Conservation (phyloP, 768 basidiomycete genomes). For the Scleroderma bovista region DNA sequence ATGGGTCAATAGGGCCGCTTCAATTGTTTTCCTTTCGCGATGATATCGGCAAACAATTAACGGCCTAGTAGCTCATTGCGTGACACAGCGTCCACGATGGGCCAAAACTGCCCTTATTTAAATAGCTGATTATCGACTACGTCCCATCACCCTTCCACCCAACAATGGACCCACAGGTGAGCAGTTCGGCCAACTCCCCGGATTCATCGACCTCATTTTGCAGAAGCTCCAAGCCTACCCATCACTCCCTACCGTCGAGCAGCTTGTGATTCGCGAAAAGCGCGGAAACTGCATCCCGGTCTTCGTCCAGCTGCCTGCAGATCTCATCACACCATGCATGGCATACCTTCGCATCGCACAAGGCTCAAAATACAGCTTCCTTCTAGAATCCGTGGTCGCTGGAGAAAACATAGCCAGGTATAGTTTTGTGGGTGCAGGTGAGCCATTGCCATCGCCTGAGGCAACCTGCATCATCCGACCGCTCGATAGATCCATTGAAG, state of each 20-base stretch:
- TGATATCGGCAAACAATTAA: neutral
- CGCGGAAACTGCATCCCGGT: slow-evolving; percentile 91
- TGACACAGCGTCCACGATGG: too few species aligned
- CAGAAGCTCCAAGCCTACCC: slow-evolving; percentile 69
- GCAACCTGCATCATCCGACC: neutral
- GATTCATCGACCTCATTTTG: slow-evolving; percentile 37
- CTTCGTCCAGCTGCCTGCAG: slow-evolving; percentile 89
- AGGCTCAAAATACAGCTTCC: slow-evolving; percentile 90
- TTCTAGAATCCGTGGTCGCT: slow-evolving; percentile 87
- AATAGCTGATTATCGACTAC: neutral
- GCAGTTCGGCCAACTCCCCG: slow-evolving; percentile 6
- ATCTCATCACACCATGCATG: slow-evolving; percentile 94
- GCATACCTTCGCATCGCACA: slow-evolving; percentile 92
- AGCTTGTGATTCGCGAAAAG: slow-evolving; percentile 74
- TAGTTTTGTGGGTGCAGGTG: slow-evolving; percentile 94
- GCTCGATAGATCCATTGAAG: slow-evolving; percentile 78
- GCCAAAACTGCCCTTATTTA: neutral
- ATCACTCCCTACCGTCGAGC: slow-evolving; percentile 67
- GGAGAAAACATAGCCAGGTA: slow-evolving; percentile 92
- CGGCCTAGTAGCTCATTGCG: neutral
- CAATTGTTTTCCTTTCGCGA: neutral
- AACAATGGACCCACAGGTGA: slow-evolving; percentile 48
- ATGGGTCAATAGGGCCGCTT: too few species aligned
- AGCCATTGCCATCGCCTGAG: slow-evolving; percentile 20
- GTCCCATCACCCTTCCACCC: neutral